Conservation (phyloP, 306 rosid species). For the Cotoneaster glaucophyllus region DNA sequence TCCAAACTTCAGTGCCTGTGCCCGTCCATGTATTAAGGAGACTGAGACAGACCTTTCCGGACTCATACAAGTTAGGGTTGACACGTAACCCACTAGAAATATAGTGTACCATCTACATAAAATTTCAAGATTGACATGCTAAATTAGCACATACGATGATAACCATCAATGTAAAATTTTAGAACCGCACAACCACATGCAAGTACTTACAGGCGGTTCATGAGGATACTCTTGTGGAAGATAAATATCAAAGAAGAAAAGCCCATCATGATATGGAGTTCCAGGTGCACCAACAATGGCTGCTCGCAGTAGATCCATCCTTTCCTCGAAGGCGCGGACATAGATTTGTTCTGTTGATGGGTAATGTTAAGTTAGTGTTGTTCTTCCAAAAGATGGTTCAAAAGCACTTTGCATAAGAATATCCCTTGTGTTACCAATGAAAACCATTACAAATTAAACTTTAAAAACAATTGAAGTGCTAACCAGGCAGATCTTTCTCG, state of each 20-base stretch:
- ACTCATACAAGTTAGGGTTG: slow-evolving; percentile 88
- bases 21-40: slow-evolving; percentile 91
- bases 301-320: slow-evolving; percentile 87
- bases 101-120: slow-evolving; percentile 78
- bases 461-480: slow-evolving; percentile 17
- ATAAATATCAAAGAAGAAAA: slow-evolving; percentile 80
- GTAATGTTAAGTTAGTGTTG: slow-evolving; percentile 6
- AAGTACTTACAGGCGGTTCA: slow-evolving; percentile 80
- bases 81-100: slow-evolving; percentile 78
- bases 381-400: slow-evolving; percentile 1
- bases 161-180: slow-evolving; percentile 1
- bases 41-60: slow-evolving; percentile 94
- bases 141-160: not conserved
- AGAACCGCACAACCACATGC: slow-evolving; percentile 8
- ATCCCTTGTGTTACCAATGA: not conserved
- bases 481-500: slow-evolving; percentile 84
- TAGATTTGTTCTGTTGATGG: slow-evolving; percentile 62
- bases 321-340: slow-evolving; percentile 78
- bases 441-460: not conserved
- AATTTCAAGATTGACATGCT: slow-evolving; percentile 17
- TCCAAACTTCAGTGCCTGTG: slow-evolving; percentile 75
- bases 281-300: slow-evolving; percentile 89
- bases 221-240: slow-evolving; percentile 84
- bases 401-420: slow-evolving; percentile 3
- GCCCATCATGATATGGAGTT: slow-evolving; percentile 92